A percentile compares a stretch with the other conserved stretches of the same genome.
Conservation (phyloP, 345 rosid species). For the Jatropha curcas region DNA sequence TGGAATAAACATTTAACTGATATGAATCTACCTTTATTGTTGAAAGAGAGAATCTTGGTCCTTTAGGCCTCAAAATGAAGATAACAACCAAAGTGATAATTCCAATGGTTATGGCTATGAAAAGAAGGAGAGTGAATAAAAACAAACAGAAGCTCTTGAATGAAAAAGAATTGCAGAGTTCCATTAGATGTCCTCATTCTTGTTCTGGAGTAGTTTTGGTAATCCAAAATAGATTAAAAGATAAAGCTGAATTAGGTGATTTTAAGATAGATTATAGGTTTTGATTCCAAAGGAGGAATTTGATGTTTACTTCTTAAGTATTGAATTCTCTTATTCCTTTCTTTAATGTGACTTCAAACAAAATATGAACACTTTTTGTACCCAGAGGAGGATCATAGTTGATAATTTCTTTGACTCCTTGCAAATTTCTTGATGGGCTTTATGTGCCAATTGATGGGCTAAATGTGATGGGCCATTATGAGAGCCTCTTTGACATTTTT, state of each 20-base stretch:
- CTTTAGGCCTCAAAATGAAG: constrained; percentile 32
- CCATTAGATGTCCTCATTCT: constrained; percentile 23
- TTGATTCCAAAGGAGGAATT: constrained; percentile 22
- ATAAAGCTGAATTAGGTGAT: neutral
- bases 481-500: no score
- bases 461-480: neutral
- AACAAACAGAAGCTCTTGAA: constrained; percentile 22
- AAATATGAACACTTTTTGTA: neutral
- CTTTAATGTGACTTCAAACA: constrained; percentile 11
- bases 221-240: neutral
- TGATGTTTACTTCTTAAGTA: constrained; percentile 25
- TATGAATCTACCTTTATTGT: constrained; percentile 29
- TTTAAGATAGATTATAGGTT: constrained; percentile 11
- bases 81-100: constrained; percentile 10
- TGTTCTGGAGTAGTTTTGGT: neutral
- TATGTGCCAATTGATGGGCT: neutral
- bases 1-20: constrained; percentile 19
- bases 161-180: constrained; percentile 10
- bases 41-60: constrained; percentile 33
- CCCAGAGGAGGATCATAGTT: neutral
- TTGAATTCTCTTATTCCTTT: constrained; percentile 31
- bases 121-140: constrained; percentile 13
- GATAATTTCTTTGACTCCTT: neutral
- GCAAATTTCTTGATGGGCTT: neutral
- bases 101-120: constrained; percentile 19